phyloP scores from a whole-genome alignment of 2,329 filamentous ascomycete species.

The Blastomyces parvus region DNA sequence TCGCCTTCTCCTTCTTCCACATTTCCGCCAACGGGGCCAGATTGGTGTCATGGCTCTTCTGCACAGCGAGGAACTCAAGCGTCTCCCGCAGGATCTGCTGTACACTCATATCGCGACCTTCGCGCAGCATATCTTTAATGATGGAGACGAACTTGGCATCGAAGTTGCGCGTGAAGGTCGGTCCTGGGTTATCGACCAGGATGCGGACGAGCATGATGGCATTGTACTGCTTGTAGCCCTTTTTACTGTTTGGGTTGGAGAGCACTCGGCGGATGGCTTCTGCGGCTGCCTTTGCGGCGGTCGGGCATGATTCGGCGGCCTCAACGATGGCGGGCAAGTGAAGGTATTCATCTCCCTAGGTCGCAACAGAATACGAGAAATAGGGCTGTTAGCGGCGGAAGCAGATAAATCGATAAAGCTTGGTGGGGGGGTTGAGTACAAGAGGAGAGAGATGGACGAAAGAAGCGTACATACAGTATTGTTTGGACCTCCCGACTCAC shows the following conservation, averaged over 20 bases:
- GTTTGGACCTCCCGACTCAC: slow-evolving; percentile 57
- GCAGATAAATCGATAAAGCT: slow-evolving; percentile 10
- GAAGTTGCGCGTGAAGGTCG: slow-evolving; percentile 80
- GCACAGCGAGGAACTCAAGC: slow-evolving; percentile 64
- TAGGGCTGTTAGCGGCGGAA: background rate
- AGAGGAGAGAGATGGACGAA: too few species aligned
- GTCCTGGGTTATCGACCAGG: slow-evolving; percentile 80
- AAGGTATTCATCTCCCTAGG: slow-evolving; percentile 75
- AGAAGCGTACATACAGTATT: slow-evolving; percentile 26
- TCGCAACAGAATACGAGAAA: background rate
- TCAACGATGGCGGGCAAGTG: slow-evolving; percentile 92
- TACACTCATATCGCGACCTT: slow-evolving; percentile 63
- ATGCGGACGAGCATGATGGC: slow-evolving; percentile 93
- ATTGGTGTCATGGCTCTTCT: slow-evolving; percentile 65
- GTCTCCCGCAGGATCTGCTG: slow-evolving; percentile 83
- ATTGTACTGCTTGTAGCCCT: slow-evolving; percentile 80
- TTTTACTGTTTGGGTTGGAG: slow-evolving; percentile 55
- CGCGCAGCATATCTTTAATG: slow-evolving; percentile 63
- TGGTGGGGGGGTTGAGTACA: too few species aligned
- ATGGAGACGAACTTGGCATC: slow-evolving; percentile 74
- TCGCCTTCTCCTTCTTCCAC: slow-evolving; percentile 82
- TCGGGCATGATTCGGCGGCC: slow-evolving; percentile 81
- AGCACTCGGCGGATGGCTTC: slow-evolving; percentile 73
- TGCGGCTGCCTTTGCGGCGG: slow-evolving; percentile 73
- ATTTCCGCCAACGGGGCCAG: slow-evolving; percentile 63